These are phyloP conservation scores for Trypanosoma melophagium DNA, from an alignment of 208 protist species.

Conservation along the genomic window DNA sequence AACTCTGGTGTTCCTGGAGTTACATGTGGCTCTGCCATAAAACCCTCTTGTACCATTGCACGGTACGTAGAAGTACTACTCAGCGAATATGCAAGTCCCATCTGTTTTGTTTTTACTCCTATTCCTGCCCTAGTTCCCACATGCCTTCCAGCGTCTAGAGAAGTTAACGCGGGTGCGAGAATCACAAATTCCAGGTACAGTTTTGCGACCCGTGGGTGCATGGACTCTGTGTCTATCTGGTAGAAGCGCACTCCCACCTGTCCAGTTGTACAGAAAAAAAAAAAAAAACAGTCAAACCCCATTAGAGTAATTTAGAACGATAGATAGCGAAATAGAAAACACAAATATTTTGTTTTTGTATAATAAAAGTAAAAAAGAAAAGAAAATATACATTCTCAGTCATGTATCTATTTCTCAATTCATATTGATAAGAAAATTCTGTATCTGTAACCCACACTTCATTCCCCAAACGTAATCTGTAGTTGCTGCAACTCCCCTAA, in stretches of 20 bases:
- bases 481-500: too few relatives aligned
- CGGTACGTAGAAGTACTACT: slow-evolving; percentile 35
- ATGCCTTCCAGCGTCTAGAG: not conserved
- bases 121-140: not conserved
- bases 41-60: slow-evolving; percentile 54
- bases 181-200: slow-evolving; percentile 77
- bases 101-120: not conserved
- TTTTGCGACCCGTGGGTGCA: slow-evolving; percentile 49
- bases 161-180: slow-evolving; percentile 34
- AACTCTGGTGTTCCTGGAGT: slow-evolving; percentile 41
- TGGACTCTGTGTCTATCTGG: not conserved
- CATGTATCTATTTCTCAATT: not conserved
- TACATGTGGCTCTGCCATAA: slow-evolving; percentile 42
- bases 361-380: slow-evolving; percentile 8
- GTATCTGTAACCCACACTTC: too few relatives aligned
- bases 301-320: not conserved
- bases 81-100: not conserved
- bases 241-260: not conserved
- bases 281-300: not conserved
- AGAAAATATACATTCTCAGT: not conserved
- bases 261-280: slow-evolving; percentile 8
- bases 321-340: not conserved
- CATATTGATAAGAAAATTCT: not conserved
- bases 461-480: too few relatives aligned
- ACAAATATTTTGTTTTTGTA: not conserved